phyloP scores from a whole-genome alignment of 2,329 filamentous ascomycete genomes.

The Fusarium liriodendri region DNA sequence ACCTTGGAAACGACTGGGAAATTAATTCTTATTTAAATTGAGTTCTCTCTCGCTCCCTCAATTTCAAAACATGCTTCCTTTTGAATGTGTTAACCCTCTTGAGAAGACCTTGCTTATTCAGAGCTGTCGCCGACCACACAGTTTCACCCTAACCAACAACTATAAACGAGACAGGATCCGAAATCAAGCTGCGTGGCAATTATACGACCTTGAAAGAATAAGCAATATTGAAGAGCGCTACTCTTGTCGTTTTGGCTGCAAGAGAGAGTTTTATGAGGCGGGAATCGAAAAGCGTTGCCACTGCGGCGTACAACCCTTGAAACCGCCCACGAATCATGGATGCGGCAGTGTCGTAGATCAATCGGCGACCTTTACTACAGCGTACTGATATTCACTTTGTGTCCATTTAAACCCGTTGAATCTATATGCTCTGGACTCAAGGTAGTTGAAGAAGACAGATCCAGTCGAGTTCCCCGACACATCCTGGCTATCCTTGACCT shows the following conservation, averaged over 20 bases:
- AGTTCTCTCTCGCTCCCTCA: neutral
- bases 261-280: neutral
- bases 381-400: neutral
- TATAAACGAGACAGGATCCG: neutral
- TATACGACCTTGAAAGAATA: neutral
- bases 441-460: neutral
- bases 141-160: neutral
- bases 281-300: neutral
- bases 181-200: neutral
- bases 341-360: neutral
- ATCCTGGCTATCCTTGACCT: neutral
- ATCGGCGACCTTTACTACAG: neutral
- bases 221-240: neutral
- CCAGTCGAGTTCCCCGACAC: neutral
- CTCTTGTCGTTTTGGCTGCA: neutral
- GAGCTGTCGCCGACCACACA: no score
- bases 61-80: neutral
- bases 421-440: neutral
- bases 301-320: neutral
- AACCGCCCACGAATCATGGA: neutral
- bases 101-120: neutral
- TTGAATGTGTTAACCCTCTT: neutral
- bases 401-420: neutral
- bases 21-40: rapidly evolving
- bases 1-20: neutral